Percentiles rank a stretch among this genome's conserved stretches.
These are phyloP conservation scores for Xylaria digitata DNA, from an alignment of 2,329 filamentous ascomycete species.

Conservation along the genomic window DNA sequence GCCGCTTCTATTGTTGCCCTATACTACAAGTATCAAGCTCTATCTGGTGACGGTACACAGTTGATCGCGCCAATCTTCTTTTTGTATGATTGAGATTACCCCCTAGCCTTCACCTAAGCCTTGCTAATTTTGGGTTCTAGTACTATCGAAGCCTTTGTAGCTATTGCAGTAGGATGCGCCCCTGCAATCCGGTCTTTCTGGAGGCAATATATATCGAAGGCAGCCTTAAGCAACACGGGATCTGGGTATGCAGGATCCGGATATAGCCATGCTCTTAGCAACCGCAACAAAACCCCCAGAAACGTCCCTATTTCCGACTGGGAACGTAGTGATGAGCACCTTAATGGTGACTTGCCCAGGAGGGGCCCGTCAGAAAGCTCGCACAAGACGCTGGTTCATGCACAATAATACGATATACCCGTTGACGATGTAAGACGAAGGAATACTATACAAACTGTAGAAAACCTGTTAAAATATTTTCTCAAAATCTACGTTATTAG, in stretches of 20 bases:
- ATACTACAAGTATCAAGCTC: conserved; percentile 14
- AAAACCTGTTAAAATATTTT: neutral
- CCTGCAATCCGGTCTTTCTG: conserved; percentile 17
- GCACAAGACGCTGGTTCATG: neutral
- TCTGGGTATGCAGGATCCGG: neutral
- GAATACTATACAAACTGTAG: neutral
- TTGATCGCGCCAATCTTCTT: conserved; percentile 19
- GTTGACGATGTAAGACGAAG: neutral
- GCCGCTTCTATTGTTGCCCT: conserved; percentile 15
- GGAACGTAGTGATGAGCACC: conserved; percentile 16
- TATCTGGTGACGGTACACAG: conserved; percentile 12
- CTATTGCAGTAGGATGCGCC: conserved; percentile 7
- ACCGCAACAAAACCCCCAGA: neutral
- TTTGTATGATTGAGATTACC: neutral
- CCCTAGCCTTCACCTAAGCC: neutral
- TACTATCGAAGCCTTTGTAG: conserved; percentile 17
- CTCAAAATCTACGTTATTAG: neutral
- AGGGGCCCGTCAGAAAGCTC: neutral
- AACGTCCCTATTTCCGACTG: neutral
- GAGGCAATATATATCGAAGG: conserved; percentile 12
- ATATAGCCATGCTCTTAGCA: conserved; percentile 8
- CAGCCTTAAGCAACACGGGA: neutral
- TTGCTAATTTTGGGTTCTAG: neutral
- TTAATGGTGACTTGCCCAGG: neutral
- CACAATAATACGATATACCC: neutral